phyloP scores from a whole-genome alignment of 805 yeast species.

The Starmerella powellii region DNA sequence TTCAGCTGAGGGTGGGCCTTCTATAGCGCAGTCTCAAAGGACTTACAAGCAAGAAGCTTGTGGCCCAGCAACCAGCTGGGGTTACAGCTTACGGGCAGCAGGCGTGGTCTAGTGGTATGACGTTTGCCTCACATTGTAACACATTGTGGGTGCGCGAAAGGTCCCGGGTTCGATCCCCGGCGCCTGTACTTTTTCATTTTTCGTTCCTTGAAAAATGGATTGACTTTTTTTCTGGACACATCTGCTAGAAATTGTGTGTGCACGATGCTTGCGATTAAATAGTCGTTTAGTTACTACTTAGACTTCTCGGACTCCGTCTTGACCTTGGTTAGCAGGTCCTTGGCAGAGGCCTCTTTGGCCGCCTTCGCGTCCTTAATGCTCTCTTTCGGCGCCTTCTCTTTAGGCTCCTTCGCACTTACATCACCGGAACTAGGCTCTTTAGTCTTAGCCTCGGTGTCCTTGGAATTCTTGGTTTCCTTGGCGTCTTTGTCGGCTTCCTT shows the following conservation, averaged over 20 bases:
- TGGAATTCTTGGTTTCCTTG: background rate
- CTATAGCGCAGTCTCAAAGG: too few relatives aligned
- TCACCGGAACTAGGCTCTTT: too few relatives aligned
- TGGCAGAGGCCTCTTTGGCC: too few relatives aligned
- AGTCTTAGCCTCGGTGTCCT: too few relatives aligned
- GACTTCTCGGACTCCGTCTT: background rate
- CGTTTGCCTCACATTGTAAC: conserved; percentile 20
- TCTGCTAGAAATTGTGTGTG: too few relatives aligned
- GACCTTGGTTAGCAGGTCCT: conserved; percentile 8
- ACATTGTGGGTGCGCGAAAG: conserved; percentile 20
- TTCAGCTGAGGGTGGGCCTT: too few relatives aligned
- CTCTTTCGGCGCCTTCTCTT: background rate
- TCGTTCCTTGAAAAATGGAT: background rate
- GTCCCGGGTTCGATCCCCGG: conserved; percentile 24
- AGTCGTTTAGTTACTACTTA: too few relatives aligned
- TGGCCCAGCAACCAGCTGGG: background rate
- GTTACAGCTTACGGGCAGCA: conserved; percentile 6
- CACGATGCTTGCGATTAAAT: too few relatives aligned
- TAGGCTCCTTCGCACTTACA: too few relatives aligned
- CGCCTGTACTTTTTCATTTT: conserved; percentile 15
- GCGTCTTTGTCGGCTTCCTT: conserved; percentile 5
- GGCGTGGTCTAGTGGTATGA: conserved; percentile 24
- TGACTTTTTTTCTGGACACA: too few relatives aligned
- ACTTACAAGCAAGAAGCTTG: background rate
- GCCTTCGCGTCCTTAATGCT: conserved; percentile 1